A percentile compares a stretch with the other conserved stretches of the same genome.
These are phyloP conservation scores for Pseudopyricularia cyperi DNA, from an alignment of 2,329 filamentous ascomycete genomes.

Conservation along the genomic window DNA sequence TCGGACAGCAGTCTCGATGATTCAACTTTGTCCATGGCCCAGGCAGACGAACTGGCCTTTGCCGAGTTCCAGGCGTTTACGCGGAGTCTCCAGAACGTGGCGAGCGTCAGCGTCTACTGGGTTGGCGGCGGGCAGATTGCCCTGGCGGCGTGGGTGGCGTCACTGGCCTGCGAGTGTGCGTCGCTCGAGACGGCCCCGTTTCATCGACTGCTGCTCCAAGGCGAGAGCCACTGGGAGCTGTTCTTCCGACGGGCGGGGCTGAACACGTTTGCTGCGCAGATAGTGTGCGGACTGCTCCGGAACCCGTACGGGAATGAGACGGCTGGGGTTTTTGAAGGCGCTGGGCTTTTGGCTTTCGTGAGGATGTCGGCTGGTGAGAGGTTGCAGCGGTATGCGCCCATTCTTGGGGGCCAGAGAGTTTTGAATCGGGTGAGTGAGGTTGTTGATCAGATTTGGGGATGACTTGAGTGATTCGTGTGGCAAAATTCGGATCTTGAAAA, in stretches of 20 bases:
- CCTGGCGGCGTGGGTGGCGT: constrained; percentile 41
- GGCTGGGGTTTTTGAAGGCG: neutral
- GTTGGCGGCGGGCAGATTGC: constrained; percentile 35
- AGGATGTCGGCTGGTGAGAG: constrained; percentile 39
- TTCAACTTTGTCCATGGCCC: constrained; percentile 20
- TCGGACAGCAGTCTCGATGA: constrained; percentile 36
- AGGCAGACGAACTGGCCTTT: constrained; percentile 30
- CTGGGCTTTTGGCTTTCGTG: constrained; percentile 41
- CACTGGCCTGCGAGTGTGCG: constrained; percentile 27
- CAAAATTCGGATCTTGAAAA: neutral
- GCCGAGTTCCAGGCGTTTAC: constrained; percentile 38
- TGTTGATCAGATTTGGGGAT: constrained; percentile 25
- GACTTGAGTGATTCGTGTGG: neutral
- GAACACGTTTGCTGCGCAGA: constrained; percentile 61
- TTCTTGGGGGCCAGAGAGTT: constrained; percentile 41
- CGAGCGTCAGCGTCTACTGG: constrained; percentile 29
- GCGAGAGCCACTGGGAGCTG: constrained; percentile 55
- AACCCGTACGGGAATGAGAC: neutral
- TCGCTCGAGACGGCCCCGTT: constrained; percentile 6
- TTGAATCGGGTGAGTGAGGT: constrained; percentile 34
- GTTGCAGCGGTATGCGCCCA: constrained; percentile 29
- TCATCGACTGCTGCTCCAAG: constrained; percentile 25
- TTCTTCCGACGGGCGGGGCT: constrained; percentile 53
- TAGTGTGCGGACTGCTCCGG: constrained; percentile 36
- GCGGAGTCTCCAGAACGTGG: constrained; percentile 20